Percentiles rank a stretch among this genome's conserved stretches.
Conservation (phyloP, 106 monocot genomes). For the Dioscorea zingiberensis region DNA sequence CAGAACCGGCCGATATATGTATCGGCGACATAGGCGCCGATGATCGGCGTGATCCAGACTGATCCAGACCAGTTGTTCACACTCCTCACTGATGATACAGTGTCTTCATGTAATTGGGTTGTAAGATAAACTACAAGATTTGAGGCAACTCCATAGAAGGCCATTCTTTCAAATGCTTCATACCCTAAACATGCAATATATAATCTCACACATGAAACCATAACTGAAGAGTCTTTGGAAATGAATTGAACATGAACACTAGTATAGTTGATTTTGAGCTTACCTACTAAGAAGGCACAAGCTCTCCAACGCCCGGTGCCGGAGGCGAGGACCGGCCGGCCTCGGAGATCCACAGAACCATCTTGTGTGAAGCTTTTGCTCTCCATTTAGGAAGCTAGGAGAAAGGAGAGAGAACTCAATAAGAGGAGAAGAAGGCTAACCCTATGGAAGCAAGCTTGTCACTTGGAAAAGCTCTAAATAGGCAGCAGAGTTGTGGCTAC, state of each 20-base stretch:
- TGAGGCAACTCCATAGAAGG: slow-evolving; percentile 61
- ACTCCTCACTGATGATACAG: slow-evolving; percentile 45
- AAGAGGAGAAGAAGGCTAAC: too few relatives aligned
- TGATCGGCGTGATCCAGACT: slow-evolving; percentile 69
- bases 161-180: slow-evolving; percentile 79
- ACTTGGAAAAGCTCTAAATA: too few relatives aligned
- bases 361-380: slow-evolving; percentile 45
- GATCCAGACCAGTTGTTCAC: slow-evolving; percentile 74
- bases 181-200: slow-evolving; percentile 27
- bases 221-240: too few relatives aligned
- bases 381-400: too few relatives aligned
- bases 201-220: too few relatives aligned
- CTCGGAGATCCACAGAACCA: slow-evolving; percentile 63
- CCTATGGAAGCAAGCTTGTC: too few relatives aligned
- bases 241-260: too few relatives aligned
- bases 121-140: slow-evolving; percentile 71
- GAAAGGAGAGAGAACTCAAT: too few relatives aligned
- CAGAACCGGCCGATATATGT: slow-evolving; percentile 59
- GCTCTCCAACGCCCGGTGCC: slow-evolving; percentile 69
- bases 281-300: slow-evolving; percentile 66
- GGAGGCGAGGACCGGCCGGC: slow-evolving; percentile 47
- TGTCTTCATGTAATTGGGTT: slow-evolving; percentile 50
- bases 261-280: background rate
- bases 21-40: slow-evolving; percentile 75
- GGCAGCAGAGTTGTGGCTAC: too few relatives aligned